Evolutionary conservation across 2,329 filamentous ascomycete genomes (phyloP), one percentile per base, ranked within the genome.

Genomic region (Paraconiothyrium brasiliense): DNA sequence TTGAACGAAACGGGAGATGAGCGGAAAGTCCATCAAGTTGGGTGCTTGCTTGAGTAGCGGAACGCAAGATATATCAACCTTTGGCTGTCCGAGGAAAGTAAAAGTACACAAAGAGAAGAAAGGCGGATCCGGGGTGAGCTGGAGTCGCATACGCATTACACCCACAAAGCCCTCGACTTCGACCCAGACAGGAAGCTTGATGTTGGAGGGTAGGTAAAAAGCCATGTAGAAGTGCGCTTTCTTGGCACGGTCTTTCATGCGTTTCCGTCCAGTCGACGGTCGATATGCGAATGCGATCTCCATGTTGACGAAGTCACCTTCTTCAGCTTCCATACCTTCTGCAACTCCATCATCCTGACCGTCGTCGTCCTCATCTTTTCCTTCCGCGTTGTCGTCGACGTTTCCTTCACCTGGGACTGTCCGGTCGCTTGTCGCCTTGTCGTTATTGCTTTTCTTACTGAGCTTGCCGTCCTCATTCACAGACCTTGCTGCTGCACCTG

Each of bases 221-320:
- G 89, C 89, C 48, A 92, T 81, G 65, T 88, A 89, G 0, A 92
- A 81, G 76, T 93, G 90, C 35, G 90, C 90, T 69, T 92, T 91
- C 70, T 91, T 90, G 16, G 89, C 85, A 64, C 90, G 89, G 54
- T 83, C 81, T 65, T 83, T 83, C 64, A 92, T 81, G 2, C 85
- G 87, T 64, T 86, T 87, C 34, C 85, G 84, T 9, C 84, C 86
- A 0, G 86, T 85, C 34, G 88, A 84, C 10, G 88, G 87, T 39
- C 89, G 84, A 75, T 93, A 94, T 1, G 91, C 88, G 69, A 93
- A 90, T 0, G 89, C 90, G 16, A 93, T 81, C 72, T 94, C 91
- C 56, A 93, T 78, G 70, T 93, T 93, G 74, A 93, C 85, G 69
- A 93, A 93, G 65, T 92, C 90, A 11, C 90, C 90, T 72, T 92